Conservation (phyloP, 2,329 filamentous ascomycete species). For the Fusarium sp. region DNA sequence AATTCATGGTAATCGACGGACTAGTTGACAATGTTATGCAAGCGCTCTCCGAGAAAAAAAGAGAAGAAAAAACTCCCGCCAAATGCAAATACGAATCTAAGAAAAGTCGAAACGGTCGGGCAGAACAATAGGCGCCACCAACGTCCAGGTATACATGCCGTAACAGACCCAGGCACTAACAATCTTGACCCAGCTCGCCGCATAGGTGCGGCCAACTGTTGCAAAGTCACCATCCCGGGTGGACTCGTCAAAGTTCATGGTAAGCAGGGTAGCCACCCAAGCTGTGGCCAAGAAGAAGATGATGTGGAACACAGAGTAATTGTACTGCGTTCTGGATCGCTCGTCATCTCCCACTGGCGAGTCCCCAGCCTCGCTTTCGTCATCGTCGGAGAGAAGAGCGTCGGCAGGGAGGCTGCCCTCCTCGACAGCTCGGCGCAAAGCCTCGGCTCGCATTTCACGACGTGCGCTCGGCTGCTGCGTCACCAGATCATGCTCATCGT, state of each 20-base stretch:
- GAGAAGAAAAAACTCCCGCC: slow-evolving; percentile 29
- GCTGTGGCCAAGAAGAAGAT: slow-evolving; percentile 97
- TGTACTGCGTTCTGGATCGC: slow-evolving; percentile 91
- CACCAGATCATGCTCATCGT: slow-evolving; percentile 90
- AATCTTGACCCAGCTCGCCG: slow-evolving; percentile 99
- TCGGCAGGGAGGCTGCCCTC: slow-evolving; percentile 93
- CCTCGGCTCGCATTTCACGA: slow-evolving; percentile 93
- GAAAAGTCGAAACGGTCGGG: slow-evolving; percentile 86
- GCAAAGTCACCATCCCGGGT: slow-evolving; percentile 83
- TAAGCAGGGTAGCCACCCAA: slow-evolving; percentile 93
- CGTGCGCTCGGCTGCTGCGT: slow-evolving; percentile 86
- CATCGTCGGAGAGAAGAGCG: slow-evolving; percentile 83
- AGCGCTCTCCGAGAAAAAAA: slow-evolving; percentile 31
- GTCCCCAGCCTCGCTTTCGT: slow-evolving; percentile 75
- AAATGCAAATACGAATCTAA: slow-evolving; percentile 34
- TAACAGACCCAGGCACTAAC: slow-evolving; percentile 98
- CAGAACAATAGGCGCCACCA: slow-evolving; percentile 87
- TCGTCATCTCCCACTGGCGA: slow-evolving; percentile 87
- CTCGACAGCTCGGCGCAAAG: slow-evolving; percentile 91
- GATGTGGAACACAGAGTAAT: slow-evolving; percentile 94
- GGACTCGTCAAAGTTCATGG: slow-evolving; percentile 79
- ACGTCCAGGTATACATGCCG: slow-evolving; percentile 91
- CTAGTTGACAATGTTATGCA: slow-evolving; percentile 26
- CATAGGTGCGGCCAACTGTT: slow-evolving; percentile 94
- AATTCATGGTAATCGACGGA: slow-evolving; percentile 16